A percentile compares a stretch with the other conserved stretches of the same genome.
These are phyloP conservation scores for Penicillium sp. DNA, from an alignment of 2,329 filamentous ascomycete species.

Conservation along the genomic window DNA sequence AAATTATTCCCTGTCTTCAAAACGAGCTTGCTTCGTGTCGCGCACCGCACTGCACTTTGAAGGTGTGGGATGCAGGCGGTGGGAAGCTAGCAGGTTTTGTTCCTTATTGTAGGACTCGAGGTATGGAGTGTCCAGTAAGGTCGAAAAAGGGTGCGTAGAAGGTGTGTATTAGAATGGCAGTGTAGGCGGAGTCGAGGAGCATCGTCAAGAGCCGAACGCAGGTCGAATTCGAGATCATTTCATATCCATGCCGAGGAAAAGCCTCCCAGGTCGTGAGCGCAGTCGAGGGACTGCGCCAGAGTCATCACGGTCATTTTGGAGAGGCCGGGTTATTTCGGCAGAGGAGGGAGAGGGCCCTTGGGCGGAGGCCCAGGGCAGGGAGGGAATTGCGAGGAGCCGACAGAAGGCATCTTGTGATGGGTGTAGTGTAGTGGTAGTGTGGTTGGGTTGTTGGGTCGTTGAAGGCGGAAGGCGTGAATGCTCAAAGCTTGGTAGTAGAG, in stretches of 20 bases:
- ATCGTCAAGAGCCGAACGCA: constrained; percentile 25
- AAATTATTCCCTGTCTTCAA: not conserved
- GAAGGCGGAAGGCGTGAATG: constrained; percentile 1
- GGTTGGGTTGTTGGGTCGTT: not conserved
- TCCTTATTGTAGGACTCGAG: not conserved
- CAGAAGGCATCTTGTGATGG: constrained; percentile 33
- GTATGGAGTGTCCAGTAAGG: not conserved
- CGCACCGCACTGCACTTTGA: not conserved
- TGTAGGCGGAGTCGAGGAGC: constrained; percentile 17
- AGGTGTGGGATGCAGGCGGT: not conserved
- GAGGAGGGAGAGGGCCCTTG: constrained; percentile 38
- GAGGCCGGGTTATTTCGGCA: constrained; percentile 34
- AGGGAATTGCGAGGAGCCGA: constrained; percentile 36
- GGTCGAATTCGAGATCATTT: constrained; percentile 29
- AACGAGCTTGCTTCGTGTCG: not conserved
- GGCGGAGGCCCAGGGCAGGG: constrained; percentile 39
- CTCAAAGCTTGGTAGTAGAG: not conserved
- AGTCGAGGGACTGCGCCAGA: constrained; percentile 22
- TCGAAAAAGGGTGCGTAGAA: not conserved
- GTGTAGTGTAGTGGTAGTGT: not conserved
- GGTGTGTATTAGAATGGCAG: constrained; percentile 12
- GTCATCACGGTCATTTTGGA: constrained; percentile 34
- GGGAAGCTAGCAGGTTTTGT: not conserved
- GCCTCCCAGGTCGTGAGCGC: constrained; percentile 23
- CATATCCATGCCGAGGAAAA: constrained; percentile 29